Evolutionary conservation across 108 stramenopile genomes (phyloP).

Genomic region (Fistulifera solaris): DNA sequence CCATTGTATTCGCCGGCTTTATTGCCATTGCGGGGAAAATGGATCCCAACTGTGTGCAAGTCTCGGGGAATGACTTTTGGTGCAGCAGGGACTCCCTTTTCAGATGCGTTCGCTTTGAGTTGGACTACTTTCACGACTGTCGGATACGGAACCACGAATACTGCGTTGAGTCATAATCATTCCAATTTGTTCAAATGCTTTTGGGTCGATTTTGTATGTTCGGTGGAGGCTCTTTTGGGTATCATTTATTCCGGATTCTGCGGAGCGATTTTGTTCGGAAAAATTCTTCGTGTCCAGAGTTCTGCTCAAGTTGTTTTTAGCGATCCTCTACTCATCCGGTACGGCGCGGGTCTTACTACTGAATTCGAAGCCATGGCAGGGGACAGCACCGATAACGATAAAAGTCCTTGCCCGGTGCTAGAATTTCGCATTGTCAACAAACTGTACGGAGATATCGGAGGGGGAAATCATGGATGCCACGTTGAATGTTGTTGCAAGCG

Average conservation of each 20-base stretch:
- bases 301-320: conserved; percentile 65
- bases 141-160: conserved; percentile 62
- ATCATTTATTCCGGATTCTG: conserved; percentile 67
- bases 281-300: conserved; percentile 57
- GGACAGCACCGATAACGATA: conserved; percentile 16
- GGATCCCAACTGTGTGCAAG: conserved; percentile 29
- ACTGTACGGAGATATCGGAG: conserved; percentile 45
- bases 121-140: conserved; percentile 39
- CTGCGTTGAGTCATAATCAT: conserved; percentile 42
- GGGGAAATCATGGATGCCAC: conserved; percentile 71
- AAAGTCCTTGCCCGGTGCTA: conserved; percentile 62
- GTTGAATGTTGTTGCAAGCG: conserved; percentile 57
- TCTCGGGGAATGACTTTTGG: conserved; percentile 23
- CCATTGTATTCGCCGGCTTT: conserved; percentile 27
- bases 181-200: conserved; percentile 35
- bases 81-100: conserved; percentile 19
- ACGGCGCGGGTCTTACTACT: conserved; percentile 38
- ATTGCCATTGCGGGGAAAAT: conserved; percentile 23
- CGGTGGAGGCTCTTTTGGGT: conserved; percentile 58
- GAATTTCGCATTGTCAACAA: conserved; percentile 71
- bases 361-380: conserved; percentile 14
- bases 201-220: conserved; percentile 47
- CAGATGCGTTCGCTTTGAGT: conserved; percentile 58
- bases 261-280: conserved; percentile 73
- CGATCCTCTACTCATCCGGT: conserved; percentile 67